Evolutionary conservation across 2,329 filamentous ascomycete genomes (phyloP).

Genomic region (Botrytis deweyae): DNA sequence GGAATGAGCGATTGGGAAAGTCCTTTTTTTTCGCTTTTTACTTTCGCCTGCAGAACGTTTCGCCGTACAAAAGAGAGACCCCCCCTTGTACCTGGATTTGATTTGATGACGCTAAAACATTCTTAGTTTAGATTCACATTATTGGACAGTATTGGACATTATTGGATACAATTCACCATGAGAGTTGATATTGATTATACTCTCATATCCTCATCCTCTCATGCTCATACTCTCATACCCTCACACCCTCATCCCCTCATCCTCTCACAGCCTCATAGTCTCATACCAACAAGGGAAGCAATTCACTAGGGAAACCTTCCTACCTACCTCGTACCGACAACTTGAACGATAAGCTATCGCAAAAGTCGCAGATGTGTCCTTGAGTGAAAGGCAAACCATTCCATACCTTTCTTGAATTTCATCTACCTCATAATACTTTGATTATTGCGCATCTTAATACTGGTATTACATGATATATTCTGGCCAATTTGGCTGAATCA

Average conservation of each 20-base stretch:
- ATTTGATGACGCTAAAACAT: background rate
- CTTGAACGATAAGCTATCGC: constrained; percentile 3
- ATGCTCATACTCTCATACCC: background rate
- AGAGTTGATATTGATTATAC: no score
- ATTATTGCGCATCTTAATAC: background rate
- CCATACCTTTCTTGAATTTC: background rate
- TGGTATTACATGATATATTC: constrained; percentile 34
- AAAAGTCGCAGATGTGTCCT: constrained; percentile 20
- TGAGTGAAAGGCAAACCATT: background rate
- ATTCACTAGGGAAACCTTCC: background rate
- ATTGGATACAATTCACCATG: background rate
- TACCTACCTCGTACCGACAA: no score
- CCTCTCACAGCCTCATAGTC: no score
- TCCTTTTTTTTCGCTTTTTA: background rate
- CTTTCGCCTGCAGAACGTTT: constrained; percentile 1
- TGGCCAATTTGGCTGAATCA: constrained; percentile 35
- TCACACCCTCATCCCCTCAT: no score
- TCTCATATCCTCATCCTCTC: no score
- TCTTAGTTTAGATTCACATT: background rate
- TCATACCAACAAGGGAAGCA: no score
- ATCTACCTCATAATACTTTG: background rate
- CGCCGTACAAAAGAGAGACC: background rate
- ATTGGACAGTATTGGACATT: background rate
- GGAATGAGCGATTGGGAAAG: background rate
- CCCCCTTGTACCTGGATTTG: background rate